Conservation (phyloP, 1,139 yeast species). For the Saccharomycopsis phalli region DNA sequence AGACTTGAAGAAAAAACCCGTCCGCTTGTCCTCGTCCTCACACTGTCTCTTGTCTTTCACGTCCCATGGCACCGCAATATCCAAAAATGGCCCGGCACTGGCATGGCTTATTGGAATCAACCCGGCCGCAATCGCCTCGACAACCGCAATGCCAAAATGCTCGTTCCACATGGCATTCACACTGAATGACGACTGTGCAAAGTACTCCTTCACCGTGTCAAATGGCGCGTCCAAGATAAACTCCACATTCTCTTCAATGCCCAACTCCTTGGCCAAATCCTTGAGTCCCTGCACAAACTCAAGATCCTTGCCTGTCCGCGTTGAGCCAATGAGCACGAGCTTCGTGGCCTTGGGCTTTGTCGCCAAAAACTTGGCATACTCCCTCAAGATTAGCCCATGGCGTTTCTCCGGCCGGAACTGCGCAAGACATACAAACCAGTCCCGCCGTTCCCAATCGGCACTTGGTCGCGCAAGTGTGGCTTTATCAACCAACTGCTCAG, state of each 20-base stretch:
- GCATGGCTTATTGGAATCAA: slow-evolving; percentile 86
- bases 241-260: slow-evolving; percentile 45
- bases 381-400: slow-evolving; percentile 57
- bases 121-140: slow-evolving; percentile 85
- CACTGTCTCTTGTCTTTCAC: slow-evolving; percentile 26
- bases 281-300: slow-evolving; percentile 45
- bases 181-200: slow-evolving; percentile 63
- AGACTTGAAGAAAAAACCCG: slow-evolving; percentile 71
- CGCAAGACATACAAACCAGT: slow-evolving; percentile 67
- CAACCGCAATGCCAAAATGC: slow-evolving; percentile 97
- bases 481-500: slow-evolving; percentile 38
- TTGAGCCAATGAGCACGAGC: slow-evolving; percentile 74
- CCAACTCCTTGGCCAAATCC: slow-evolving; percentile 36
- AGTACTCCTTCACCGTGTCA: slow-evolving; percentile 44
- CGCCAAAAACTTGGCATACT: slow-evolving; percentile 46
- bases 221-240: slow-evolving; percentile 75
- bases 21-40: slow-evolving; percentile 27
- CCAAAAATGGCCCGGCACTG: slow-evolving; percentile 87
- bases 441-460: slow-evolving; percentile 32
- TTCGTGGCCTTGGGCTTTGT: slow-evolving; percentile 25
- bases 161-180: slow-evolving; percentile 99
- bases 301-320: slow-evolving; percentile 63
- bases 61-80: slow-evolving; percentile 63
- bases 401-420: slow-evolving; percentile 96
- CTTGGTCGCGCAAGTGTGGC: slow-evolving; percentile 21